Conservation (phyloP, 2,329 filamentous ascomycete genomes). For the Sporothrix pseudoabietina region DNA sequence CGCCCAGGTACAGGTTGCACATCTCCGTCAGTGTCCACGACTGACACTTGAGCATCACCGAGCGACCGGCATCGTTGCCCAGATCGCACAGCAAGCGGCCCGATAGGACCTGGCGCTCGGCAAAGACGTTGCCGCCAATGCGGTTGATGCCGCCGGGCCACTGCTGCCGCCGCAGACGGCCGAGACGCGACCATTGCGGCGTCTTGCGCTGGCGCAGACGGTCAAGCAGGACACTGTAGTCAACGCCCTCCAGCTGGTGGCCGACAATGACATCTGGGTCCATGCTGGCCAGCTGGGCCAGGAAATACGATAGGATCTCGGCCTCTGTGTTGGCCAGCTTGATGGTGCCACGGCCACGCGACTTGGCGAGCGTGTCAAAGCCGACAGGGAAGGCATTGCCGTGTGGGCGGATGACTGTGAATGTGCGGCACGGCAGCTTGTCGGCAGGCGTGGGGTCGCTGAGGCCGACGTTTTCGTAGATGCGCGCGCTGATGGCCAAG, state of each 20-base stretch:
- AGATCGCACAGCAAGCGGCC: conserved; percentile 91
- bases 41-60: conserved; percentile 94
- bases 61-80: conserved; percentile 95
- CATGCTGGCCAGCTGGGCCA: conserved; percentile 82
- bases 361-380: conserved; percentile 77
- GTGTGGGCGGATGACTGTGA: conserved; percentile 85
- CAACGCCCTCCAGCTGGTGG: conserved; percentile 94
- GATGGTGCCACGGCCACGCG: conserved; percentile 65
- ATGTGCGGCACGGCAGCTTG: conserved; percentile 83
- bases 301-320: conserved; percentile 82
- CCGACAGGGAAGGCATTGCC: conserved; percentile 77
- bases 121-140: conserved; percentile 86
- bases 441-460: conserved; percentile 87
- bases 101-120: conserved; percentile 84
- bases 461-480: conserved; percentile 88
- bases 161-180: conserved; percentile 75
- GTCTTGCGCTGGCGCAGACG: conserved; percentile 88
- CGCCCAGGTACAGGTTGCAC: conserved; percentile 80
- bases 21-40: conserved; percentile 98
- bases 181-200: conserved; percentile 91
- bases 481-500: conserved; percentile 82
- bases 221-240: conserved; percentile 87
- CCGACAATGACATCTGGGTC: conserved; percentile 94
- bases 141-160: conserved; percentile 90
- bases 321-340: conserved; percentile 81